phyloP scores from a whole-genome alignment of 2,329 filamentous ascomycete species.

The Rasamsonia emersonii region DNA sequence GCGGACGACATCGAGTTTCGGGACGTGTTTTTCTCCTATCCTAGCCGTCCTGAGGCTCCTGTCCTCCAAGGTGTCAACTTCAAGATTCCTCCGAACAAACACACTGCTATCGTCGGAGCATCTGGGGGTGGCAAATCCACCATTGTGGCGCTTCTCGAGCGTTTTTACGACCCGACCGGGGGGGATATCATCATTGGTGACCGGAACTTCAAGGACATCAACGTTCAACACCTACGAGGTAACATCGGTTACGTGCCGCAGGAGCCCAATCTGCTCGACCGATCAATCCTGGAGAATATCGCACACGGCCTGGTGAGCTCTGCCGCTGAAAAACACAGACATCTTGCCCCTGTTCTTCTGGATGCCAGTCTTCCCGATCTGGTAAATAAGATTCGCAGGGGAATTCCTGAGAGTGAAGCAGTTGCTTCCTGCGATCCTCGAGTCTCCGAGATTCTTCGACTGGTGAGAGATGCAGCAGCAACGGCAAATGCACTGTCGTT shows the following conservation, averaged over 20 bases:
- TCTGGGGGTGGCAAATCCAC: conserved; percentile 48
- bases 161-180: conserved; percentile 28
- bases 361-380: conserved; percentile 19
- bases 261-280: conserved; percentile 43
- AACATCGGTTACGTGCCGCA: conserved; percentile 40
- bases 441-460: conserved; percentile 19
- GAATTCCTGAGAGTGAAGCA: conserved; percentile 16
- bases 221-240: conserved; percentile 26
- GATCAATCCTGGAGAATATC: conserved; percentile 47
- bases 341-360: conserved; percentile 17
- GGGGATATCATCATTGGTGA: conserved; percentile 24
- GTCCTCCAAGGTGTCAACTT: conserved; percentile 26
- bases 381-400: conserved; percentile 15
- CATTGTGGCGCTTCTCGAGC: conserved; percentile 26
- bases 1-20: conserved; percentile 11
- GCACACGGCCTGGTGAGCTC: conserved; percentile 41
- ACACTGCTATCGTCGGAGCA: conserved; percentile 40
- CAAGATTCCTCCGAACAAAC: conserved; percentile 25
- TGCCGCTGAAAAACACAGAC: conserved; percentile 15
- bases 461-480: conserved; percentile 21
- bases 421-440: conserved; percentile 13
- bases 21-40: conserved; percentile 26
- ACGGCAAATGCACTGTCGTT: conserved; percentile 20
- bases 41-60: conserved; percentile 26
- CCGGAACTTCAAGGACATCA: conserved; percentile 21